Percentiles rank a stretch among this genome's conserved stretches.
Evolutionary conservation across 176 grass and related monocot genomes (phyloP).

Genomic region (Phyllostachys edulis): DNA sequence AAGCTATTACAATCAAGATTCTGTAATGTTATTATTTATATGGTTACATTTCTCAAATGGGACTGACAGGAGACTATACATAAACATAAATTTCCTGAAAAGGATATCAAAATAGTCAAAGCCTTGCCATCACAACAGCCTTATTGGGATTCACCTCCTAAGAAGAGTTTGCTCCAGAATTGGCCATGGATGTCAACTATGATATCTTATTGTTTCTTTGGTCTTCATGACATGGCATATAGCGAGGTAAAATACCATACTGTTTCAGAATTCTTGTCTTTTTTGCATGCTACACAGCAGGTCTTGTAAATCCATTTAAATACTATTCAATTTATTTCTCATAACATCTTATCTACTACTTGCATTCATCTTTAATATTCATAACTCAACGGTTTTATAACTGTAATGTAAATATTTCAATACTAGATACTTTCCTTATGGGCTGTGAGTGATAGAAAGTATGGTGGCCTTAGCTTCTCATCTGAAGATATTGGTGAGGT

Average conservation of each 20-base stretch:
- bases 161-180: constrained; percentile 61
- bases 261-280: neutral
- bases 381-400: neutral
- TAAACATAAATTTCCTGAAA: constrained; percentile 47
- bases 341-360: neutral
- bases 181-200: constrained; percentile 72
- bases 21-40: neutral
- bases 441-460: constrained; percentile 59
- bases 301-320: neutral
- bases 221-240: constrained; percentile 79
- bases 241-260: constrained; percentile 49
- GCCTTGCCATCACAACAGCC: constrained; percentile 24
- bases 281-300: neutral
- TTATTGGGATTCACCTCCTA: constrained; percentile 17
- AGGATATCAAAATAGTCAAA: constrained; percentile 17
- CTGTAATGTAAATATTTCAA: neutral
- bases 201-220: constrained; percentile 58
- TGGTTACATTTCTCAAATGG: constrained; percentile 1
- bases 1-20: neutral
- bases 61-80: constrained; percentile 70
- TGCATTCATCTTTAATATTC: neutral
- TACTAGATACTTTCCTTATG: constrained; percentile 73
- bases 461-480: constrained; percentile 71
- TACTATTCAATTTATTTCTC: neutral
- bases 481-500: constrained; percentile 55